Evolutionary conservation across 495 filamentous ascomycete genomes (phyloP).

Genomic region (Durotheca rogersii): DNA sequence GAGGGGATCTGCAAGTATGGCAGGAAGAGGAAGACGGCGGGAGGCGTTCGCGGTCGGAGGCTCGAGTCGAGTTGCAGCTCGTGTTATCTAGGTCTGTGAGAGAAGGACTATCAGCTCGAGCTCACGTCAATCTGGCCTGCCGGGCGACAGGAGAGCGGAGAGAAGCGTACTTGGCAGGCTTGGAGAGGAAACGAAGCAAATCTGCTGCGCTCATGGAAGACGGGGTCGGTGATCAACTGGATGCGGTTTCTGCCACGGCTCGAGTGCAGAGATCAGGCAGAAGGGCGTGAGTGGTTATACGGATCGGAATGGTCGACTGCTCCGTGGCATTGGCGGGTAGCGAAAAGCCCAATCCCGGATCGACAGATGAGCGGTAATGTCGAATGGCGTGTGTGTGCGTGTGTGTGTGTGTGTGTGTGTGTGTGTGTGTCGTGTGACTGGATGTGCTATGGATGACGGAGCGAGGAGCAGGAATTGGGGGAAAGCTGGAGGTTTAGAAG

Average conservation of each 20-base stretch:
- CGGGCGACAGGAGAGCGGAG: constrained; percentile 1
- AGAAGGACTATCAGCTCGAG: constrained; percentile 16
- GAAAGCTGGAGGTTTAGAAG: too few species aligned
- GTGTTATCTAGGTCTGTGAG: constrained; percentile 86
- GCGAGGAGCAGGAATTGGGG: too few species aligned
- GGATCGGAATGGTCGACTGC: constrained; percentile 2
- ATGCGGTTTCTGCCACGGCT: constrained; percentile 18
- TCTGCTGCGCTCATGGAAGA: constrained; percentile 86
- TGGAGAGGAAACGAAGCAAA: constrained; percentile 90
- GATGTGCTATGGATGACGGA: too few species aligned
- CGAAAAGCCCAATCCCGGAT: too few species aligned
- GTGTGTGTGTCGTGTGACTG: too few species aligned
- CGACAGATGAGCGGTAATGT: too few species aligned
- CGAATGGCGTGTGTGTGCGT: constrained; percentile 20
- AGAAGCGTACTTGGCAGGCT: constrained; percentile 83
- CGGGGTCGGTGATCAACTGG: constrained; percentile 14
- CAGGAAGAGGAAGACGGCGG: constrained; percentile 2
- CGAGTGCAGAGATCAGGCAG: constrained; percentile 11
- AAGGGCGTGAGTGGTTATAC: constrained; percentile 3
- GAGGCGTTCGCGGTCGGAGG: constrained; percentile 8
- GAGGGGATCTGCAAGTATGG: constrained; percentile 68
- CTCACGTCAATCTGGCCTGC: not conserved
- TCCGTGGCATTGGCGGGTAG: constrained; percentile 27
- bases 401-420: not conserved
- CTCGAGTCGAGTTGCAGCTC: constrained; percentile 33